Evolutionary conservation across 345 rosid species (phyloP).

Genomic region (Citrus inodora): DNA sequence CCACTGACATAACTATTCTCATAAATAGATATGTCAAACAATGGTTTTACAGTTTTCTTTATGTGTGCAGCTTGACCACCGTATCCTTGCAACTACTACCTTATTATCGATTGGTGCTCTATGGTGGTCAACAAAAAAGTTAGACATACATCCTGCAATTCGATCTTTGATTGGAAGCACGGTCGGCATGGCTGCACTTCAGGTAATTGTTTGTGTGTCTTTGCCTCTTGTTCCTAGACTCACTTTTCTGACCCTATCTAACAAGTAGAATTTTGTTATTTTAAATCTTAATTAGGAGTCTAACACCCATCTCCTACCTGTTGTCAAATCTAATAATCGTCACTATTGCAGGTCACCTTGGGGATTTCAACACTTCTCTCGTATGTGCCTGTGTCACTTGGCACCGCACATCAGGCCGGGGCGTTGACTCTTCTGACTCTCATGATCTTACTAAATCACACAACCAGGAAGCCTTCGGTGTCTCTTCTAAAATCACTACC

Average conservation of each 20-base stretch:
- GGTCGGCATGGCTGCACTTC: constrained; percentile 75
- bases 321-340: neutral
- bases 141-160: constrained; percentile 86
- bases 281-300: neutral
- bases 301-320: neutral
- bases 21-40: neutral
- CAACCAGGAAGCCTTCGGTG: constrained; percentile 65
- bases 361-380: constrained; percentile 83
- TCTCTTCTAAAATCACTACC: constrained; percentile 80
- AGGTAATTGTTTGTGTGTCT: constrained; percentile 41
- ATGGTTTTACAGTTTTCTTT: neutral
- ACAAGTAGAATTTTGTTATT: neutral
- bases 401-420: constrained; percentile 84
- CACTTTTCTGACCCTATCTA: neutral
- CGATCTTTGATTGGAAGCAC: constrained; percentile 69
- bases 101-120: constrained; percentile 48
- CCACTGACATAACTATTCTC: neutral
- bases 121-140: constrained; percentile 81
- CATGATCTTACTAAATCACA: constrained; percentile 78
- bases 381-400: constrained; percentile 84
- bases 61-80: constrained; percentile 69
- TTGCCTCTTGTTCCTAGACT: neutral
- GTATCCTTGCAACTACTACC: constrained; percentile 78
- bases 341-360: constrained; percentile 55
- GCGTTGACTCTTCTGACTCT: constrained; percentile 77